Percentiles rank a stretch among this genome's conserved stretches.
These are phyloP conservation scores for Xanthoconium separans DNA, from an alignment of 1,284 basidiomycete species.

Conservation along the genomic window DNA sequence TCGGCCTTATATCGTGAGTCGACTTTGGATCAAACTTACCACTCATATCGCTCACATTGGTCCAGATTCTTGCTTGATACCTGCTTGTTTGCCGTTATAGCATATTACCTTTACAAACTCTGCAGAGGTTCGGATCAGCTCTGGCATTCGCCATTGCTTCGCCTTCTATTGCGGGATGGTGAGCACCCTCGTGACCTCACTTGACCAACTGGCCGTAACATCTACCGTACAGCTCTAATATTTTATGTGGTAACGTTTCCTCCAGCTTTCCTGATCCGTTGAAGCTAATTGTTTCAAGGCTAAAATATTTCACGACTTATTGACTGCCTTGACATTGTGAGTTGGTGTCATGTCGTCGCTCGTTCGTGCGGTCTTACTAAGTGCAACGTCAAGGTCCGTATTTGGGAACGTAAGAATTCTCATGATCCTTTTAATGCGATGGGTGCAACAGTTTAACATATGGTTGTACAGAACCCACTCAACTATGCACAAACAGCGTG, in stretches of 20 bases:
- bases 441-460: no score
- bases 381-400: background rate
- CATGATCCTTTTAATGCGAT: background rate
- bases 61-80: slow-evolving; percentile 3
- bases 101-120: slow-evolving; percentile 2
- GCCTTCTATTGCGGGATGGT: slow-evolving; percentile 8
- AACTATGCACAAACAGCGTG: background rate
- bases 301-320: background rate
- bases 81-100: background rate
- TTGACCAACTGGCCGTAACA: no score
- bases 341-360: background rate
- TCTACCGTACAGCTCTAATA: background rate
- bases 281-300: background rate
- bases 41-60: background rate
- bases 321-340: background rate
- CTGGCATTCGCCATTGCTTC: background rate
- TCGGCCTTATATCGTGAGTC: slow-evolving; percentile 5
- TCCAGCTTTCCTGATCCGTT: background rate
- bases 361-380: background rate
- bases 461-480: background rate
- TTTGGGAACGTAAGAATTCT: background rate
- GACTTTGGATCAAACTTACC: no score
- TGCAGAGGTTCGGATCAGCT: background rate
- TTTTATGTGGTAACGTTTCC: slow-evolving; percentile 4
- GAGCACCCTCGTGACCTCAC: background rate